Evolutionary conservation across 75 land plant species (phyloP).

Genomic region (Azolla pinnata): DNA sequence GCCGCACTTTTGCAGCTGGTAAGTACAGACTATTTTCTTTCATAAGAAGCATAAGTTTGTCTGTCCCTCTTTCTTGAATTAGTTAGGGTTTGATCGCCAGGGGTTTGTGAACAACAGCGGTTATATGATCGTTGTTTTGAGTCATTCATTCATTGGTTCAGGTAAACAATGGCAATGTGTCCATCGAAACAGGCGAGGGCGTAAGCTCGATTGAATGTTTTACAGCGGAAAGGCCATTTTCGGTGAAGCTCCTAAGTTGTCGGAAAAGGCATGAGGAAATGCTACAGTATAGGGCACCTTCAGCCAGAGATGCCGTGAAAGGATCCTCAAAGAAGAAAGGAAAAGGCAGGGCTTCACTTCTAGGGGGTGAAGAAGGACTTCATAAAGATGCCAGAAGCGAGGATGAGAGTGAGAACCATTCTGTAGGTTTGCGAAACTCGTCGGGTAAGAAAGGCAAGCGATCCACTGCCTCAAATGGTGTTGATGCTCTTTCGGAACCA

Average conservation of each 20-base stretch:
- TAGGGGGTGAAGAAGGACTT: constrained; percentile 9
- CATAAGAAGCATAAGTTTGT: too few species aligned
- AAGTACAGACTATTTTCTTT: too few species aligned
- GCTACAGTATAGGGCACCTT: constrained; percentile 27
- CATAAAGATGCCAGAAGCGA: too few species aligned
- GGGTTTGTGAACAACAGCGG: too few species aligned
- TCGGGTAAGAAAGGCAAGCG: too few species aligned
- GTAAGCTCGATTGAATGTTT: constrained; percentile 32
- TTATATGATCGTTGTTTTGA: too few species aligned
- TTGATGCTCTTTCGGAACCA: too few species aligned
- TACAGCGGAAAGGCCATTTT: constrained; percentile 55
- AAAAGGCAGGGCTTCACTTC: constrained; percentile 20
- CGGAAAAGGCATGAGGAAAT: constrained; percentile 26
- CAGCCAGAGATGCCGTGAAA: constrained; percentile 7
- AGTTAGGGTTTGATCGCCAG: too few species aligned
- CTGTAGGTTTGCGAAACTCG: too few species aligned
- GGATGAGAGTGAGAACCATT: too few species aligned
- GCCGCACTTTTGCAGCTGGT: constrained; percentile 87
- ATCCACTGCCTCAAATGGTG: too few species aligned
- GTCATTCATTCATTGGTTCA: constrained; percentile 21
- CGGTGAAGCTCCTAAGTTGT: constrained; percentile 38
- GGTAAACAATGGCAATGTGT: constrained; percentile 81
- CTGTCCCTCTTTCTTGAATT: neutral
- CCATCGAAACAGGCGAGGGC: constrained; percentile 28
- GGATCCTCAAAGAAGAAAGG: constrained; percentile 29